Percentiles rank a stretch among this genome's conserved stretches.
phyloP scores from a whole-genome alignment of 495 filamentous ascomycete species.

The Paragyromitra xinjiangensis region DNA sequence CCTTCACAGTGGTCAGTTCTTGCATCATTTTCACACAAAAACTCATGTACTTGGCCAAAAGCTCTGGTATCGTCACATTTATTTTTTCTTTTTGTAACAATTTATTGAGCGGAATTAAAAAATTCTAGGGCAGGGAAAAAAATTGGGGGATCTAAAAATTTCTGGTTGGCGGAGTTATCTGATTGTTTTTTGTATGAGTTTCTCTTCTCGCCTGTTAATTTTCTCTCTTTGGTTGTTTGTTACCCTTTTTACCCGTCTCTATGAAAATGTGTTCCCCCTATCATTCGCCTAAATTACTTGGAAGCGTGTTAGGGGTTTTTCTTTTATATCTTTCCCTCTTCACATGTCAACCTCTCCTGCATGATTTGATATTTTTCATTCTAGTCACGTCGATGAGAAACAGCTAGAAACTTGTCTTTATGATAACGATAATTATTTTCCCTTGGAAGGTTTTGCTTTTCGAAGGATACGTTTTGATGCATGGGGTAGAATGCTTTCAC shows the following conservation, averaged over 20 bases:
- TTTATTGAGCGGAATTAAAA: conserved; percentile 48
- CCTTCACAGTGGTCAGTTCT: conserved; percentile 1
- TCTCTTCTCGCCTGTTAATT: conserved; percentile 46
- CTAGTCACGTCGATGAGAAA: conserved; percentile 28
- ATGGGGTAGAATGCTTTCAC: conserved; percentile 20
- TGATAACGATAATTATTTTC: conserved; percentile 49
- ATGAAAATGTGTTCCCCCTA: conserved; percentile 5
- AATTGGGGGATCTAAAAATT: conserved; percentile 45
- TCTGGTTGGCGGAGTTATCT: conserved; percentile 55
- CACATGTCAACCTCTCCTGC: conserved; percentile 20
- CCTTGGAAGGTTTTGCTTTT: conserved; percentile 26
- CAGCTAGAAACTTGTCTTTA: conserved; percentile 43
- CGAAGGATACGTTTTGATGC: conserved; percentile 1
- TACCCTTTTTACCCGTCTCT: conserved; percentile 18
- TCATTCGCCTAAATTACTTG: conserved; percentile 18
- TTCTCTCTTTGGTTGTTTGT: conserved; percentile 16
- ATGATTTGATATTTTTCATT: conserved; percentile 21
- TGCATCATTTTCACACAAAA: conserved; percentile 7
- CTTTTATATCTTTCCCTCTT: conserved; percentile 2
- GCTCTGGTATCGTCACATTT: conserved; percentile 8
- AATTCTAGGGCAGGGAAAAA: conserved; percentile 33
- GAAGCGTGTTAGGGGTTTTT: conserved; percentile 8
- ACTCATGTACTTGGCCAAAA: conserved; percentile 10
- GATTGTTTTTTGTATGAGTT: conserved; percentile 52
- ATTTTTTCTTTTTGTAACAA: conserved; percentile 41